Base-by-base conservation (phyloP, 2,329 filamentous ascomycete genomes). In the Aspergillus floridensis region DNA sequence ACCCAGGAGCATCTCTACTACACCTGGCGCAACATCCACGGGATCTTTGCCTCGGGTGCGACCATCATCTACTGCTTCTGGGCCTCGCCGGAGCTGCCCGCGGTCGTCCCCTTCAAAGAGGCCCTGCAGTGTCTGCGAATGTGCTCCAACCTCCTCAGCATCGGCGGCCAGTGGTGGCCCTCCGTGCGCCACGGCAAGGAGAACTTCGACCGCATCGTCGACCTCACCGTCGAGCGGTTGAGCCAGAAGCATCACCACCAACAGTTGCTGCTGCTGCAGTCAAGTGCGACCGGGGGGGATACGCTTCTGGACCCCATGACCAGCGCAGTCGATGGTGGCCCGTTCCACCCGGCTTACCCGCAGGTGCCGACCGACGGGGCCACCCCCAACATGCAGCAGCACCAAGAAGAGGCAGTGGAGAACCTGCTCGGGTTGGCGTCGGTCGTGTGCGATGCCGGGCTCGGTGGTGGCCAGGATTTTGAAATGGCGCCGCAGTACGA, bases 101-200 rank as follows among this genome's bases (percentile, higher is more conserved):
- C 59, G 0, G 67, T 67, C 10, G 53, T 68, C 3, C 62, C 68
- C 0, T 63, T 71, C 24, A 41, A 63, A 6, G 63, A 65, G 11
- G 56, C 69, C 3, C 59, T 69, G n/a, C 64, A 64, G 7, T 66
- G 70, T 53, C 59, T 71, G 6, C 68, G 75, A 6, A 69, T 64
- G 0, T 77, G 74, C 47, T 76, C 74, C 0, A 77, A 70, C 46
- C 67, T 77, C 3, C 67, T 78, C 3, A 75, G 71, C n/a, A 68
- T 76, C 16, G 75, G 74, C 3, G 73, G 76, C 4, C 74, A 77
- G 55, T 77, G 75, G 75, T 78, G 76, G 76, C 74, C 74, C 6
- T 75, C 72, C 0, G 72, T 72, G 19, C 72, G 69, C 12, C 72
- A 62, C 6, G 71, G 71, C 1, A 70, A 70, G 38, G 62, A 65